Conservation (phyloP, 208 protist species). For the Acanthamoeba royreba region DNA sequence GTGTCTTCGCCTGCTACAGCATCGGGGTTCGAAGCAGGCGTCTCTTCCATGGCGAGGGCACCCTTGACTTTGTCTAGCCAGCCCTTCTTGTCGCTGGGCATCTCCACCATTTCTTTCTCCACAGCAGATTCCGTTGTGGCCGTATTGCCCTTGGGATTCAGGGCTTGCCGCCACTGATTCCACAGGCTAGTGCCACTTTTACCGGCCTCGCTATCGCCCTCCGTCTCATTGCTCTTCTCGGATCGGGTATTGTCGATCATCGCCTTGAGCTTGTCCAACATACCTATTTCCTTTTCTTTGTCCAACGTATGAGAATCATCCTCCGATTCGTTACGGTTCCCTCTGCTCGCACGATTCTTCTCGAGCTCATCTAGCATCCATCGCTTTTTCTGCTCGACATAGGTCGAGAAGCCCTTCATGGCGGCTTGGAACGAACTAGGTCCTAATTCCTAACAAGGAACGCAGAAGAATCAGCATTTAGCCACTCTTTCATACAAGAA, state of each 20-base stretch:
- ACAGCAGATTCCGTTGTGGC: background rate
- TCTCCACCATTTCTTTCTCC: background rate
- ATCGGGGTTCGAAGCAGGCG: background rate
- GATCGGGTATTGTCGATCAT: background rate
- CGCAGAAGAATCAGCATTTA: no score
- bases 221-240: background rate
- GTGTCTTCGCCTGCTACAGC: background rate
- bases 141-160: background rate
- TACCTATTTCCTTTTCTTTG: background rate
- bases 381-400: background rate
- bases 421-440: background rate
- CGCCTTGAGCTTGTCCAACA: constrained; percentile 16
- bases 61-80: background rate
- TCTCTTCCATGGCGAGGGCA: background rate
- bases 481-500: no score
- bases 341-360: background rate
- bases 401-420: background rate
- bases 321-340: no score
- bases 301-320: background rate
- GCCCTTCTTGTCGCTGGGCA: background rate
- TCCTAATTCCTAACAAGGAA: no score
- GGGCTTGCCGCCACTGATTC: background rate
- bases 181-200: background rate
- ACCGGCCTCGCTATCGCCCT: background rate
- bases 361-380: background rate